These are phyloP conservation scores for Diplotaxis tenuifolia DNA, from an alignment of 345 rosid genomes.

Conservation along the genomic window DNA sequence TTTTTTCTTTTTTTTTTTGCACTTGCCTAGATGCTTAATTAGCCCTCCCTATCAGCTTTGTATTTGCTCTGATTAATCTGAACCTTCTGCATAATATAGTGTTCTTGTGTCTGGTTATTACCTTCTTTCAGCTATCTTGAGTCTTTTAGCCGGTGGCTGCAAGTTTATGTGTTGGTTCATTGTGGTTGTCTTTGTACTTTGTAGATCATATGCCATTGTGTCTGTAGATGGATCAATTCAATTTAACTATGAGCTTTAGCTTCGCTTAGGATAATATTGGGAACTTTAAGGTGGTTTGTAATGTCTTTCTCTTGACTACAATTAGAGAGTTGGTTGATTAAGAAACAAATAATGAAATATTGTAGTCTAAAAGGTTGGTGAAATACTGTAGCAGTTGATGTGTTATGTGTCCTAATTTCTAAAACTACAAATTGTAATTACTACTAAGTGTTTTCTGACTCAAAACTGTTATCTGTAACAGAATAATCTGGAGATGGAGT, in stretches of 20 bases:
- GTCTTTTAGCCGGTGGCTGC: neutral
- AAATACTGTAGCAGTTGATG: constrained; percentile 8
- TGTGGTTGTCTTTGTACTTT: neutral
- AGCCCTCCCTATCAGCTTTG: neutral
- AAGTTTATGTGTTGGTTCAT: neutral
- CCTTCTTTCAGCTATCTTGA: neutral
- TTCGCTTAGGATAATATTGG: neutral
- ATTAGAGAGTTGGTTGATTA: neutral
- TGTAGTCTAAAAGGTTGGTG: neutral
- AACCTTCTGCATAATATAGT: too few species aligned
- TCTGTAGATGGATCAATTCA: neutral
- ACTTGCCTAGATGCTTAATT: neutral
- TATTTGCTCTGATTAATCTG: neutral
- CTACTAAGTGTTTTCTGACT: neutral
- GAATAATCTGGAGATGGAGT: constrained; percentile 78
- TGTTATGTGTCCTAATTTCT: neutral
- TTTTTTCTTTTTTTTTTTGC: too few species aligned
- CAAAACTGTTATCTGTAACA: constrained; percentile 36
- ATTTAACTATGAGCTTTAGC: neutral
- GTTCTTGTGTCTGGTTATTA: neutral
- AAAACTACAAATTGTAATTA: neutral
- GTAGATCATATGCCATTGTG: neutral
- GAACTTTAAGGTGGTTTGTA: neutral
- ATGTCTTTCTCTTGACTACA: neutral
- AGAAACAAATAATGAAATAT: neutral